Percentiles rank a stretch among this genome's conserved stretches.
These are phyloP conservation scores for Niebla homalea DNA, from an alignment of 495 filamentous ascomycete species.

Conservation along the genomic window DNA sequence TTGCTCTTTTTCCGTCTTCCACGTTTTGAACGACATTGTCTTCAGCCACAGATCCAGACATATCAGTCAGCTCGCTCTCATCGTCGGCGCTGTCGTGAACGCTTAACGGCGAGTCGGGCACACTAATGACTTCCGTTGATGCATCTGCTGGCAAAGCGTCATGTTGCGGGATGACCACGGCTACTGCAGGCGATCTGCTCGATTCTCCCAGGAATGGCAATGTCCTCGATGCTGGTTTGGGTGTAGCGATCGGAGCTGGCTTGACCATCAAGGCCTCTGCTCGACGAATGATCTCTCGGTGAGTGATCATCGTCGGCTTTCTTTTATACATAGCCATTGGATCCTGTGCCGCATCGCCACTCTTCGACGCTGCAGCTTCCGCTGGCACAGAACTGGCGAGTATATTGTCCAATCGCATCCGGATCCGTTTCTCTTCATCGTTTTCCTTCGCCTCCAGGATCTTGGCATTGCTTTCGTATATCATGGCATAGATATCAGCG, in stretches of 20 bases:
- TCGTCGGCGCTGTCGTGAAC: slow-evolving; percentile 66
- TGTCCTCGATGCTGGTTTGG: slow-evolving; percentile 15
- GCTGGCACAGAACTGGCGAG: slow-evolving; percentile 24
- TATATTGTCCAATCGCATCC: slow-evolving; percentile 47
- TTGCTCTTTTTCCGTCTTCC: too few species aligned
- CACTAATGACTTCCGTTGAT: slow-evolving; percentile 30
- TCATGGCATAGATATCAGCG: slow-evolving; percentile 68
- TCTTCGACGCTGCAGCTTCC: slow-evolving; percentile 9
- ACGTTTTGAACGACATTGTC: neutral
- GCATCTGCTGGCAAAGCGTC: slow-evolving; percentile 20
- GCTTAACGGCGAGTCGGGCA: slow-evolving; percentile 33
- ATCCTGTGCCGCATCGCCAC: slow-evolving; percentile 9
- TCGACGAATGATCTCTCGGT: slow-evolving; percentile 45
- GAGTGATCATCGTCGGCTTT: slow-evolving; percentile 9
- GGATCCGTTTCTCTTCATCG: slow-evolving; percentile 38
- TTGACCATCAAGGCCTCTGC: slow-evolving; percentile 43
- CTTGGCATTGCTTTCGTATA: slow-evolving; percentile 49
- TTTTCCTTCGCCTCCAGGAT: slow-evolving; percentile 33
- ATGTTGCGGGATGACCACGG: slow-evolving; percentile 26
- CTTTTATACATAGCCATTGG: slow-evolving; percentile 4
- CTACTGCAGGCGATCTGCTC: slow-evolving; percentile 11
- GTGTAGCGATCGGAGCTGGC: slow-evolving; percentile 20
- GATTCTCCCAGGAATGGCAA: neutral
- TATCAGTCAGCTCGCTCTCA: slow-evolving; percentile 68
- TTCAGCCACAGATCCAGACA: slow-evolving; percentile 30